A percentile compares a stretch with the other conserved stretches of the same genome.
Conservation (phyloP, 2,329 filamentous ascomycete species). For the Drechslerella dactyloides region DNA sequence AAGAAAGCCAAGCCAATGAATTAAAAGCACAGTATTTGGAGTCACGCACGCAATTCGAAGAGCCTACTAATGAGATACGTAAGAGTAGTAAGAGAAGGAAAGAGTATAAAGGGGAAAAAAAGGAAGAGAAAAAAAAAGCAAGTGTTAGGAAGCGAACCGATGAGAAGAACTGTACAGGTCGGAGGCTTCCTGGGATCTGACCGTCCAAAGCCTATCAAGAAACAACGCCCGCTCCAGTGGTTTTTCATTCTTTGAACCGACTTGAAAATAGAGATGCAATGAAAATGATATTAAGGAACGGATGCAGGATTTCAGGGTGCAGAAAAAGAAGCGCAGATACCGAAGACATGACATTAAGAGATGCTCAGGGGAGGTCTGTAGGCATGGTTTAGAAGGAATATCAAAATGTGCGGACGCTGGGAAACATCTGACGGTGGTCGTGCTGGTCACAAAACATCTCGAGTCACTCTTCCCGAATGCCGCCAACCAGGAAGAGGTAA, state of each 20-base stretch:
- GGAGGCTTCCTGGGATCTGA: slow-evolving; percentile 10
- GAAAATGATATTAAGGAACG: not conserved
- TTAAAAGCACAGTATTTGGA: slow-evolving; percentile 35
- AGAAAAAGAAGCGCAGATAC: slow-evolving; percentile 16
- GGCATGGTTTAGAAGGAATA: slow-evolving; percentile 17
- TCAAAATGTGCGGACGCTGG: slow-evolving; percentile 29
- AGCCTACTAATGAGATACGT: slow-evolving; percentile 23
- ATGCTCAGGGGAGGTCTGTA: slow-evolving; percentile 20
- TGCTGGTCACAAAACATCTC: slow-evolving; percentile 48
- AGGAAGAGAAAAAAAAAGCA: slow-evolving; percentile 16
- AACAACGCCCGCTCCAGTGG: slow-evolving; percentile 3
- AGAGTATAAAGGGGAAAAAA: not conserved
- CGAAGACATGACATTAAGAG: slow-evolving; percentile 25
- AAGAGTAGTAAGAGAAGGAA: slow-evolving; percentile 21
- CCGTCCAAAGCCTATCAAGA: slow-evolving; percentile 2
- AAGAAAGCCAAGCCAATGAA: slow-evolving; percentile 50
- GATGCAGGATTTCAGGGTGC: not conserved
- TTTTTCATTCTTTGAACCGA: slow-evolving; percentile 2
- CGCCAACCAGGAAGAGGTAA: slow-evolving; percentile 11
- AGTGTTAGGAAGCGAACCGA: slow-evolving; percentile 3
- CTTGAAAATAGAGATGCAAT: not conserved
- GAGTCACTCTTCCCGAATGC: slow-evolving; percentile 30
- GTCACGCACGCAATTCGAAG: slow-evolving; percentile 40
- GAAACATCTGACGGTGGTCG: slow-evolving; percentile 39
- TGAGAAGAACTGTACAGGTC: slow-evolving; percentile 46